These are phyloP conservation scores for Linaria vulgaris DNA, from an alignment of 257 asterid species.

Conservation along the genomic window DNA sequence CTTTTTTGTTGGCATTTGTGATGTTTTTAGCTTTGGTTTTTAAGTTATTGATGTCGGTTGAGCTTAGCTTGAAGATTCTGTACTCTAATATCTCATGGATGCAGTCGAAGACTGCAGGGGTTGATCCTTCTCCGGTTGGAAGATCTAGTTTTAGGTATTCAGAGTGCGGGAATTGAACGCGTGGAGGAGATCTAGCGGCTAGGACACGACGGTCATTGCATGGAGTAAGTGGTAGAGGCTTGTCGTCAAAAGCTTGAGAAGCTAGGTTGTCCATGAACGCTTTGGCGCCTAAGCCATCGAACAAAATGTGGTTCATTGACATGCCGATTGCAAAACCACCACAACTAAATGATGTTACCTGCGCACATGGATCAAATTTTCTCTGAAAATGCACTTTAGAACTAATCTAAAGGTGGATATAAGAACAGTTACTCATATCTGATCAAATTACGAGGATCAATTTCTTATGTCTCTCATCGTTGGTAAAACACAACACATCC, in stretches of 20 bases:
- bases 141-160: conserved; percentile 66
- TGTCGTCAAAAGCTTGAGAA: conserved; percentile 69
- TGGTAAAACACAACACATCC: no score
- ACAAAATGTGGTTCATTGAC: conserved; percentile 62
- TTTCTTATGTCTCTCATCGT: no score
- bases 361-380: conserved; percentile 7
- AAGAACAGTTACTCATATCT: no score
- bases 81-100: conserved; percentile 31
- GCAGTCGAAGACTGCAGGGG: conserved; percentile 35
- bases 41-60: conserved; percentile 27
- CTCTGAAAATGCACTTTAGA: no score
- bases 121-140: conserved; percentile 29
- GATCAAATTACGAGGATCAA: no score
- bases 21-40: conserved; percentile 34
- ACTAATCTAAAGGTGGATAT: no score
- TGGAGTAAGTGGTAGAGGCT: conserved; percentile 56
- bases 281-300: conserved; percentile 75
- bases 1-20: neutral
- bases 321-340: conserved; percentile 76
- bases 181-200: conserved; percentile 81
- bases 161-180: conserved; percentile 76
- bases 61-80: conserved; percentile 36
- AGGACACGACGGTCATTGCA: conserved; percentile 66
- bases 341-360: conserved; percentile 85
- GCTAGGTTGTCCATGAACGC: conserved; percentile 69